Evolutionary conservation across 139 green algal species (phyloP).

Genomic region (Coccomyxa sp.): DNA sequence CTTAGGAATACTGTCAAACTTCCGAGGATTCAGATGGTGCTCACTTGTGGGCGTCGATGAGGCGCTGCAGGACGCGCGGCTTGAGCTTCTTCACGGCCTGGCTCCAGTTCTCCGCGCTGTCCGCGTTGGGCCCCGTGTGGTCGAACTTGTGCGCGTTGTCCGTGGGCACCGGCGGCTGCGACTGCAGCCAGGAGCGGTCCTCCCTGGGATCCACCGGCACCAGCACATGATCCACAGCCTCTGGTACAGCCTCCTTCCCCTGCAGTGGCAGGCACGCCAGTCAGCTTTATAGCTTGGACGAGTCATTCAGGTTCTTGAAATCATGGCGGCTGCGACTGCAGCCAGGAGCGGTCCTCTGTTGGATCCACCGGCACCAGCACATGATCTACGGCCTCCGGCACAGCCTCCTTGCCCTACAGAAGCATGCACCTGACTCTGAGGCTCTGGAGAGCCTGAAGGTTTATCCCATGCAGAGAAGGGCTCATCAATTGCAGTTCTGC

Average conservation of each 20-base stretch:
- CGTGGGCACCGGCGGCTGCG: conserved; percentile 47
- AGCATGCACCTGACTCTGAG: too few species aligned
- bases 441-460: too few species aligned
- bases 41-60: conserved; percentile 46
- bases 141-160: conserved; percentile 54
- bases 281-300: too few species aligned
- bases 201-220: conserved; percentile 56
- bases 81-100: conserved; percentile 76
- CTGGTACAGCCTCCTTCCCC: conserved; percentile 67
- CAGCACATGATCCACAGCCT: conserved; percentile 75
- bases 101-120: conserved; percentile 43
- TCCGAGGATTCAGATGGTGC: not conserved
- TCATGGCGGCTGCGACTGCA: conserved; percentile 56
- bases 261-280: too few species aligned
- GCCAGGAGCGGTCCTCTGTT: conserved; percentile 55
- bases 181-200: conserved; percentile 66
- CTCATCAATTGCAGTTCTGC: too few species aligned
- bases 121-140: conserved; percentile 28
- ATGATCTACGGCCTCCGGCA: conserved; percentile 82
- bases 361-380: conserved; percentile 60
- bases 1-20: too few species aligned
- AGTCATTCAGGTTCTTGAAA: too few species aligned
- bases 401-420: conserved; percentile 53
- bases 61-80: conserved; percentile 61
- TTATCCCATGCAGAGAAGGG: too few species aligned